phyloP scores from a whole-genome alignment of 345 rosid genomes.

The Gossypium bickii region DNA sequence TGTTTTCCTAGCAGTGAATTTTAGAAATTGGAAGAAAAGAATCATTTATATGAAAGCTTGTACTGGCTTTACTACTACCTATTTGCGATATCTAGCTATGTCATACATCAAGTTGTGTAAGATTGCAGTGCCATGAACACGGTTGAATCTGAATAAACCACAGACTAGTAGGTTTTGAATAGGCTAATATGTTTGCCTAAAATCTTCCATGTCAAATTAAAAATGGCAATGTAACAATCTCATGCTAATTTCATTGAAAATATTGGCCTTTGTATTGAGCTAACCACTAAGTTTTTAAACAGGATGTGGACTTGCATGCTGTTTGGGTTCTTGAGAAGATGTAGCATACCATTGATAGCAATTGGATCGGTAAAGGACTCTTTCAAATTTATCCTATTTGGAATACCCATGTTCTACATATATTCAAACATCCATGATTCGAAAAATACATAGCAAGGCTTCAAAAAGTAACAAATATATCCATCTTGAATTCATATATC shows the following conservation, averaged over 20 bases:
- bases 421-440: not conserved
- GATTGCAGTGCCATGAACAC: not conserved
- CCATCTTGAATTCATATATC: no score
- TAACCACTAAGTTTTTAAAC: constrained; percentile 12
- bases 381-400: not conserved
- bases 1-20: no score
- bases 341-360: constrained; percentile 71
- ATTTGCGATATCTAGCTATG: no score
- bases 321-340: constrained; percentile 60
- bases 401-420: not conserved
- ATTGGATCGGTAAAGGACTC: constrained; percentile 55
- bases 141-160: not conserved
- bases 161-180: not conserved
- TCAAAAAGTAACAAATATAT: no score
- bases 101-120: not conserved
- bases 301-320: constrained; percentile 92
- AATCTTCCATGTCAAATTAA: not conserved
- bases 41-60: no score
- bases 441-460: not conserved
- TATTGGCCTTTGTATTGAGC: not conserved
- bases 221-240: not conserved
- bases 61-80: no score
- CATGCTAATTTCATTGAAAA: not conserved
- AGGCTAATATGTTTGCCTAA: not conserved
- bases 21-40: no score